Percentiles rank a stretch among this genome's conserved stretches.
phyloP scores from a whole-genome alignment of 192 early-diverging fungal species.

The Ambispora gerdemannii region DNA sequence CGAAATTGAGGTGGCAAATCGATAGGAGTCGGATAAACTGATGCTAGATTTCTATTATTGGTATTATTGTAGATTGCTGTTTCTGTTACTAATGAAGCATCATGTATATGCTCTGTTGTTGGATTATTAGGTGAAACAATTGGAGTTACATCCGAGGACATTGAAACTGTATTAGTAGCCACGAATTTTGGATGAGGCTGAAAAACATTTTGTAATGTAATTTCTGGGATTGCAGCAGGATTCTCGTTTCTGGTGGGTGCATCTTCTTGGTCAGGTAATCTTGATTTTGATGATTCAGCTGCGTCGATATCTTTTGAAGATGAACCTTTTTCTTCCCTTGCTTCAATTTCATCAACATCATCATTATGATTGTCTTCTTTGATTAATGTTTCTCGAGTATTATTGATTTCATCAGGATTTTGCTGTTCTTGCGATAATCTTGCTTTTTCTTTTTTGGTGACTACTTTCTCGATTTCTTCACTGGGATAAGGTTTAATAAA shows the following conservation, averaged over 20 bases:
- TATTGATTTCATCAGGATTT: not conserved
- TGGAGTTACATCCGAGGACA: too few relatives aligned
- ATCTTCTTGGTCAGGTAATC: not conserved
- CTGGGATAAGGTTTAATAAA: slow-evolving; percentile 12
- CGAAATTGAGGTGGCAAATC: not conserved
- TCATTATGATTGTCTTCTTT: too few relatives aligned
- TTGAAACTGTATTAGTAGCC: not conserved
- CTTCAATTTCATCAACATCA: not conserved
- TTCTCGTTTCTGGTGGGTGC: not conserved
- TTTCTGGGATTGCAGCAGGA: too few relatives aligned
- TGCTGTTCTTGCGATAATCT: slow-evolving; percentile 1
- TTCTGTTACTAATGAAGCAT: not conserved
- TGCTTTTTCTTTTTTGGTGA: not conserved
- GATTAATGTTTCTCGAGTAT: not conserved
- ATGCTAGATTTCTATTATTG: not conserved
- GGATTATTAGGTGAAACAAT: not conserved
- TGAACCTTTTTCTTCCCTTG: not conserved
- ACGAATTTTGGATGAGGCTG: not conserved
- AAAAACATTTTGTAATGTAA: not conserved
- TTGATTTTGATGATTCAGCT: not conserved
- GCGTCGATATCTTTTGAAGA: not conserved
- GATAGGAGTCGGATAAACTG: not conserved
- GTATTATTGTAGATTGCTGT: not conserved
- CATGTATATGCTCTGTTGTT: not conserved
- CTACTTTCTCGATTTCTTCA: not conserved